Evolutionary conservation across 192 early-diverging fungal species (phyloP), one percentile per base, ranked within the genome.

Genomic region (Podochytrium sp.): DNA sequence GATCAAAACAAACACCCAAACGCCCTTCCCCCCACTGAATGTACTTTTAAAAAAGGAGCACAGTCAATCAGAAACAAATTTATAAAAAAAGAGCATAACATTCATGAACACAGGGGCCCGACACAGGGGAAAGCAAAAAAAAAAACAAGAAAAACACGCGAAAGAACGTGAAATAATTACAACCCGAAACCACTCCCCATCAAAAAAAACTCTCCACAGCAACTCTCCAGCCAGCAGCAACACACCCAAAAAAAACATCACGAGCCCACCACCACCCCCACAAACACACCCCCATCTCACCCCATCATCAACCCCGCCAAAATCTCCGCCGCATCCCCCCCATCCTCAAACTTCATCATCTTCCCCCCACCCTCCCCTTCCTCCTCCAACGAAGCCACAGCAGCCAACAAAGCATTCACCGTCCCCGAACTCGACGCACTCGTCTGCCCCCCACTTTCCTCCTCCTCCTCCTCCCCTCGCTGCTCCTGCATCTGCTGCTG

Each of bases 401-500:
- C 63, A 20, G 63, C 63, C 14, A 41, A 37, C 40, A 65, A 47
- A 29, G 43, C 43, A 65, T 65, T 41, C 29, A 65, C 63, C 3
- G 6, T 65, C 38, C 34, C 35, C 35, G 10, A 3, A 7, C 53
- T 56, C 53, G 6, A 29, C 53, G 5, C 27, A 56, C 53, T 56
- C 27, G 6, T 56, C 58, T 38, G 3, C 23, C 33, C 58, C 14
- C 58, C 33, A 60, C 33, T 14, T 34, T 20, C 58, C 29, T 4
- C 23, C 16, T 33, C 35, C 43, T 12, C 43, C 43, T 20, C 20
- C 43, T 20, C 43, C 10, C 43, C 20, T 47, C 43, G 43, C 20
- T 20, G 43, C 43, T 12, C 43, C 7, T 20, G 7, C 43, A 37
- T 4, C 7, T 16, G 35, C 23, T 12, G 7, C 58, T 27, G 33